Evolutionary conservation across 441 rosid species (phyloP).

Genomic region (Euphorbia neoarborescens): DNA sequence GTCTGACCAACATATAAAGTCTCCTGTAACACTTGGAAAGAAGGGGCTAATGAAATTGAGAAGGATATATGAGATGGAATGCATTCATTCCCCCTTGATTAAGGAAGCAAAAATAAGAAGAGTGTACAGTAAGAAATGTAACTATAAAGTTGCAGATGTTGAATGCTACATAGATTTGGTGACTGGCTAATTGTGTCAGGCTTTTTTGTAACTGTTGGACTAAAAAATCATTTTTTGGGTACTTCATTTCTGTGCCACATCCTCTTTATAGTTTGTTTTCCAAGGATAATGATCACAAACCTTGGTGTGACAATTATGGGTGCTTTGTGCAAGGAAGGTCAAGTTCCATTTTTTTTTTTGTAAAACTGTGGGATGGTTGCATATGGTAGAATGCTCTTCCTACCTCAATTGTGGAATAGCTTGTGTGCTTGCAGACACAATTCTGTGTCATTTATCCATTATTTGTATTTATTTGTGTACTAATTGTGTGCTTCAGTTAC

Average conservation of each 20-base stretch:
- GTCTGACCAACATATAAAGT: neutral
- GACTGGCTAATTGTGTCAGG: neutral
- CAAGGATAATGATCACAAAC: neutral
- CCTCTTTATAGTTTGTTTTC: neutral
- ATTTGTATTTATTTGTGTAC: conserved; percentile 17
- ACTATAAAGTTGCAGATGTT: neutral
- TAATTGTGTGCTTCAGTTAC: conserved; percentile 25
- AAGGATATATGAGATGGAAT: neutral
- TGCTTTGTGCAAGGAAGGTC: neutral
- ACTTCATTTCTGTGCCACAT: neutral
- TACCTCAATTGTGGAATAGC: neutral
- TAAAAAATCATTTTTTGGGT: neutral
- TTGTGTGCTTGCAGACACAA: neutral
- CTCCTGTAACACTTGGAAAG: neutral
- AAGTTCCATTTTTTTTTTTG: neutral
- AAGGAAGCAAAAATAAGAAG: neutral
- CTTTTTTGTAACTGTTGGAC: neutral
- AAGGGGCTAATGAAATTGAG: neutral
- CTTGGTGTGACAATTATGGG: neutral
- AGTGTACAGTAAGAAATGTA: neutral
- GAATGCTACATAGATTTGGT: neutral
- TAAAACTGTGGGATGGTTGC: neutral
- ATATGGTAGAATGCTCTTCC: neutral
- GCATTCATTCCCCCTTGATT: neutral
- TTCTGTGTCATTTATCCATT: neutral